Evolutionary conservation across 179 eudicot species (phyloP).

Genomic region (Gypsophila paniculata): DNA sequence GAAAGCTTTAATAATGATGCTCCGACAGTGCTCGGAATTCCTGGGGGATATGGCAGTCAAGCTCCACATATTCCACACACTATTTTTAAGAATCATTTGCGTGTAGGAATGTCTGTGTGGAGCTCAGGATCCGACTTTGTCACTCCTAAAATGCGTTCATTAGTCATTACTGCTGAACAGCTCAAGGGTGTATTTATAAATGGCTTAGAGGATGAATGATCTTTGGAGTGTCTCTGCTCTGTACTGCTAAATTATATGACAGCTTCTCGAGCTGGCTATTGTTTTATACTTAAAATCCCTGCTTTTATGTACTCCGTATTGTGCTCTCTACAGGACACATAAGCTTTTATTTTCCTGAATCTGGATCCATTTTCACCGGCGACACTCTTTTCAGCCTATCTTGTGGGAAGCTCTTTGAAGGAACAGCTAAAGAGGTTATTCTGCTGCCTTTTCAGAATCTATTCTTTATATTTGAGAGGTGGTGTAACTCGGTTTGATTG

Average conservation of each 20-base stretch:
- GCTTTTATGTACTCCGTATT: too few species aligned
- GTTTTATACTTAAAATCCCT: background rate
- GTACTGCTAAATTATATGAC: background rate
- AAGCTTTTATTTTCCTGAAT: conserved; percentile 80
- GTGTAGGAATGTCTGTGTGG: too few species aligned
- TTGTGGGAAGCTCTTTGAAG: conserved; percentile 93
- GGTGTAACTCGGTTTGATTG: background rate
- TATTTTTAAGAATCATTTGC: too few species aligned
- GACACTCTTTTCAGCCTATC: conserved; percentile 89
- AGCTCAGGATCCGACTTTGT: too few species aligned
- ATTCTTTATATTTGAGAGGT: background rate
- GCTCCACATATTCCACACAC: too few species aligned
- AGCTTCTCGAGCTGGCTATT: conserved; percentile 3
- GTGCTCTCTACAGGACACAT: conserved; percentile 61
- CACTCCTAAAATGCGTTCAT: too few species aligned
- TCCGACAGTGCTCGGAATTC: too few species aligned
- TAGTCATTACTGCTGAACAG: too few species aligned
- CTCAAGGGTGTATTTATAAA: background rate
- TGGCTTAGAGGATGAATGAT: background rate
- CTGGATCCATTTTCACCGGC: conserved; percentile 75
- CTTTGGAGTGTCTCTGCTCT: background rate
- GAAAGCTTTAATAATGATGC: too few species aligned
- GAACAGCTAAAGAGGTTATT: conserved; percentile 73
- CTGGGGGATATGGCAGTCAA: too few species aligned
- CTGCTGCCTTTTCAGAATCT: conserved; percentile 13